Evolutionary conservation across 2,329 filamentous ascomycete genomes (phyloP), one percentile per base, ranked within the genome.

Genomic region (Colletotrichum tanaceti): DNA sequence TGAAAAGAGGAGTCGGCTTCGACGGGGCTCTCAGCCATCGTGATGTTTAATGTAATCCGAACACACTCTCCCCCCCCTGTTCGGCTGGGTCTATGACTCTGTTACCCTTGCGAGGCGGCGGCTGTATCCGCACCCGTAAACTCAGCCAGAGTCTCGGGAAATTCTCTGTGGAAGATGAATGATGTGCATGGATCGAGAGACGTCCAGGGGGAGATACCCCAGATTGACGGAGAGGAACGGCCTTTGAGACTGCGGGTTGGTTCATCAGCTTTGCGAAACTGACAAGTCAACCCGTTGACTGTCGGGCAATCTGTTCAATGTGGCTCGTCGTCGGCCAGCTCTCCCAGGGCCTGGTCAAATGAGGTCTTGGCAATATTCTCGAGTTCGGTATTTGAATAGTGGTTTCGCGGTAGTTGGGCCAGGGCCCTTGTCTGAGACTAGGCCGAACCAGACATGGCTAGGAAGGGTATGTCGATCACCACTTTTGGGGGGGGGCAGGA

Each of bases 241-340:
- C 16, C 16, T 11, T n/a, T n/a, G n/a, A n/a, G n/a, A n/a, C 13
- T 46, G 5, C 35, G 13, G 50, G 6, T 10, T 18, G 3, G 9
- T 38, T n/a, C 22, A 24, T 7, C n/a, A 58, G 22, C 18, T 6
- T 18, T 20, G 41, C 13, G 18, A 58, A 58, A 38, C 28, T 47
- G 55, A 58, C 55, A n/a, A 24, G 57, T 58, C 57, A 49, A 32
- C 55, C 55, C n/a, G 20, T 3, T 13, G 10, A 39, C 32, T 47
- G 57, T 20, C 43, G 43, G n/a, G 13, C n/a, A 22, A 18, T 47
- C 18, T 16, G 5, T 47, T 47, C 22, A 14, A 18, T 4, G 38
- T 5, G 43, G 24, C 28, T 35, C 28, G 10, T 32, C 16, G 4
- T 13, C 10, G 18, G 43, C 43, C 28, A 24, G 4, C 10, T 35